Conservation (phyloP, 2,329 filamentous ascomycete species). For the Penicillium sp. region DNA sequence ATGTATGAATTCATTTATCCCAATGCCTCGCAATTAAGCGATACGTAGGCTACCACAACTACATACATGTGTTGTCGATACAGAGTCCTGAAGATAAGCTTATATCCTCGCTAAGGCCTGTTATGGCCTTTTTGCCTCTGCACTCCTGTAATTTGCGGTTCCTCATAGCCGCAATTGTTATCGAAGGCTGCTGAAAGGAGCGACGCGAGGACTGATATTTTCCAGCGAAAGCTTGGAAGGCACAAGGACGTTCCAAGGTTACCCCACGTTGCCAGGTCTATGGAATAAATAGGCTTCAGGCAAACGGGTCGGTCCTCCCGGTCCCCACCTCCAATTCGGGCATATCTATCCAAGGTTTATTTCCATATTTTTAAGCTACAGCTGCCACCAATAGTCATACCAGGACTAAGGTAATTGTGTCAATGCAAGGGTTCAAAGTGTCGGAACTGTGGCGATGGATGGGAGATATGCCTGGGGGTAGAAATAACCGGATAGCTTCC, state of each 20-base stretch:
- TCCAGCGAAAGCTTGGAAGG: neutral
- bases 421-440: neutral
- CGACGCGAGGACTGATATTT: neutral
- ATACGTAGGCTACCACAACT: too few species aligned
- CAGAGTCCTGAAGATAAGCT: too few species aligned
- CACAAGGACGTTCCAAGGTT: neutral
- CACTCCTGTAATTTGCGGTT: neutral
- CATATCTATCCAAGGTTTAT: neutral
- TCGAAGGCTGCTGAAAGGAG: neutral
- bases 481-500: neutral
- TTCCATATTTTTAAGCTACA: neutral
- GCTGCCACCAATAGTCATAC: neutral
- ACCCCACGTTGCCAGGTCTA: neutral
- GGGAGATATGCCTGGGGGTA: neutral
- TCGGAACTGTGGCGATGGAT: neutral
- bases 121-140: too few species aligned
- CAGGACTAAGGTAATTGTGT: neutral
- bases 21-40: too few species aligned
- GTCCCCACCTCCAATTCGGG: neutral
- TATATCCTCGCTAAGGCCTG: too few species aligned
- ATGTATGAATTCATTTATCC: too few species aligned
- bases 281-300: neutral
- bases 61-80: too few species aligned
- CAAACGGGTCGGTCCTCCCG: neutral
- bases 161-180: neutral